Percentiles rank a stretch among this genome's conserved stretches.
Evolutionary conservation across 805 yeast species (phyloP).

Genomic region (Ogataea allantospora): DNA sequence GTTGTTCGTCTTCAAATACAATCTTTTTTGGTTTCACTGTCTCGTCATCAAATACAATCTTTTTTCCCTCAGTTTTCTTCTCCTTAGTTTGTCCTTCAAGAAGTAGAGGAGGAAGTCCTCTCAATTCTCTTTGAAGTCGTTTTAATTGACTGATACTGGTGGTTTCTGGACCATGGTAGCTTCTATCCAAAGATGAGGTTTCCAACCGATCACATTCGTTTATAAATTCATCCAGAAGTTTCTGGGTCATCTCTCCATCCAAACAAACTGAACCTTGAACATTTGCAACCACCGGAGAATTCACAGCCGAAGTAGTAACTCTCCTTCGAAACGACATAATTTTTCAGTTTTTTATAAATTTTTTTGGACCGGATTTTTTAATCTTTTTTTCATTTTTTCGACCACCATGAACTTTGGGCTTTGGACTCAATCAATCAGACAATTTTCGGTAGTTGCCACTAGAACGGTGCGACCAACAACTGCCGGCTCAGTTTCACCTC

Average conservation of each 20-base stretch:
- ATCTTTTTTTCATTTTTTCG: slow-evolving; percentile 1
- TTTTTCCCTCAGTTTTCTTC: slow-evolving; percentile 8
- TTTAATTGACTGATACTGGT: slow-evolving; percentile 34
- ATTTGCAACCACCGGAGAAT: slow-evolving; percentile 45
- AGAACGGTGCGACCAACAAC: slow-evolving; percentile 12
- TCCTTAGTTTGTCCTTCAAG: slow-evolving; percentile 21
- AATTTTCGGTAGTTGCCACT: slow-evolving; percentile 11
- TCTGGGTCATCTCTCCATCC: slow-evolving; percentile 24
- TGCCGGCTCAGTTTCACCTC: slow-evolving; percentile 19
- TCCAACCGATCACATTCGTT: slow-evolving; percentile 23
- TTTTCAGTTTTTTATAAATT: slow-evolving; percentile 4
- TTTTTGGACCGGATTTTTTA: slow-evolving; percentile 1
- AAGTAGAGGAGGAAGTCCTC: slow-evolving; percentile 38
- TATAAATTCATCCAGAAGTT: slow-evolving; percentile 26
- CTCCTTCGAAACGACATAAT: slow-evolving; percentile 38
- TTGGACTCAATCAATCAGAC: slow-evolving; percentile 13
- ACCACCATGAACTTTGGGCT: slow-evolving; percentile 7
- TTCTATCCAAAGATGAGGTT: slow-evolving; percentile 10
- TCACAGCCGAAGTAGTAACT: slow-evolving; percentile 42
- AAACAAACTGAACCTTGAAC: slow-evolving; percentile 23
- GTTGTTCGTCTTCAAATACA: slow-evolving; percentile 15
- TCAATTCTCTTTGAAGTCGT: slow-evolving; percentile 37
- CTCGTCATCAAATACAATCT: slow-evolving; percentile 19
- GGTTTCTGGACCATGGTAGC: slow-evolving; percentile 28
- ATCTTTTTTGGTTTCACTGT: slow-evolving; percentile 19